Evolutionary conservation across 1,284 basidiomycete species (phyloP).

Genomic region (Inonotus hispidus): DNA sequence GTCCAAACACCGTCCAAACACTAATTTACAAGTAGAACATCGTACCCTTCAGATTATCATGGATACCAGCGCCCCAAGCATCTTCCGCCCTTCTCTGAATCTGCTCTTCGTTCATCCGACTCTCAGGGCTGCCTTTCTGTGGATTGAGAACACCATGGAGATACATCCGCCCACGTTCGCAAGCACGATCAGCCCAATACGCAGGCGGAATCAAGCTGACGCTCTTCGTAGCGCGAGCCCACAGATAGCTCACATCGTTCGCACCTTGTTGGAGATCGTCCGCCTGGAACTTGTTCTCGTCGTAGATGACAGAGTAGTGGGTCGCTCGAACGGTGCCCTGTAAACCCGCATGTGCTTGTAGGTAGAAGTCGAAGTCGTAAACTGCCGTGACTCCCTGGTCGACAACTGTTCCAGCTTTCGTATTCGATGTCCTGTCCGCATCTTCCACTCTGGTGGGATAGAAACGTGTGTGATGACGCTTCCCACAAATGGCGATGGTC

Average conservation of each 20-base stretch:
- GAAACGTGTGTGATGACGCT: constrained; percentile 72
- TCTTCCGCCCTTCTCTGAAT: constrained; percentile 6
- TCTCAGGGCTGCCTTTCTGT: constrained; percentile 23
- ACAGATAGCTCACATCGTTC: constrained; percentile 60
- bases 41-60: constrained; percentile 12
- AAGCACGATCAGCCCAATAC: constrained; percentile 40
- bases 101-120: constrained; percentile 9
- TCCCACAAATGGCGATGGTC: constrained; percentile 72
- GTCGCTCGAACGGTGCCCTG: constrained; percentile 64
- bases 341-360: constrained; percentile 68
- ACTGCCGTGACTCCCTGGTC: constrained; percentile 69
- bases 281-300: constrained; percentile 57
- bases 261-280: constrained; percentile 67
- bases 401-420: constrained; percentile 67
- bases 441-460: constrained; percentile 44
- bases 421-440: constrained; percentile 63
- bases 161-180: constrained; percentile 27
- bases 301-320: constrained; percentile 71
- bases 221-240: constrained; percentile 70
- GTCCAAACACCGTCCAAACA: neutral
- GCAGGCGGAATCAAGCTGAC: constrained; percentile 72
- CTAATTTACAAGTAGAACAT: constrained; percentile 19
- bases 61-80: constrained; percentile 14
- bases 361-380: constrained; percentile 72
- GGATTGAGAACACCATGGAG: constrained; percentile 25